Evolutionary conservation across 1,284 basidiomycete genomes (phyloP).

Genomic region (Limonomyces culmigenus): DNA sequence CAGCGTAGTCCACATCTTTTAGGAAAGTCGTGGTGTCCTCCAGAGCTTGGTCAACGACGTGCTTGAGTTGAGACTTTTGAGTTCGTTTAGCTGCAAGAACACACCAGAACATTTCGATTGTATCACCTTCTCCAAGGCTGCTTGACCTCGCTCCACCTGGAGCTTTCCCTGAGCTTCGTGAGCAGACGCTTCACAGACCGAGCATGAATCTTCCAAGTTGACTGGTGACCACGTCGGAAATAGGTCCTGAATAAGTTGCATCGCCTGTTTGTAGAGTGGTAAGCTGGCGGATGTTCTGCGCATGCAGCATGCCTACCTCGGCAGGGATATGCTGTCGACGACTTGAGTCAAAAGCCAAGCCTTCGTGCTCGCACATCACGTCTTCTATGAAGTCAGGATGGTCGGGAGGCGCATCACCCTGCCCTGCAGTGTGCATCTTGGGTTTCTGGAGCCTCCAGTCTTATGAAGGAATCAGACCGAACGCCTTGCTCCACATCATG

Average conservation of each 20-base stretch:
- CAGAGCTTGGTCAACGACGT: constrained; percentile 38
- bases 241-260: constrained; percentile 31
- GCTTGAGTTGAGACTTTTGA: constrained; percentile 23
- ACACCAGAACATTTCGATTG: too few relatives aligned
- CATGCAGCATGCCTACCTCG: constrained; percentile 21
- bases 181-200: constrained; percentile 38
- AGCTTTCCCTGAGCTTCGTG: constrained; percentile 37
- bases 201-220: constrained; percentile 38
- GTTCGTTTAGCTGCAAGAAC: too few relatives aligned
- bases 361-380: constrained; percentile 54
- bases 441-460: constrained; percentile 60
- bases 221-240: constrained; percentile 49
- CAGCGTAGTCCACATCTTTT: constrained; percentile 32
- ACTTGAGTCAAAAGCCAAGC: constrained; percentile 32
- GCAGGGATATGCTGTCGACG: constrained; percentile 42
- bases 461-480: constrained; percentile 11
- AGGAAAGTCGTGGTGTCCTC: constrained; percentile 23
- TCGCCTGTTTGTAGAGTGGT: constrained; percentile 29
- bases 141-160: constrained; percentile 38
- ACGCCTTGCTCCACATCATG: not conserved
- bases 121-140: constrained; percentile 71
- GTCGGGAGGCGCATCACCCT: constrained; percentile 50
- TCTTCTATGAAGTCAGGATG: constrained; percentile 33
- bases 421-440: constrained; percentile 44
- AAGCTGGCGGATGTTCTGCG: constrained; percentile 2